Evolutionary conservation across 192 early-diverging fungal species (phyloP).

Genomic region (Backusella macrospora): DNA sequence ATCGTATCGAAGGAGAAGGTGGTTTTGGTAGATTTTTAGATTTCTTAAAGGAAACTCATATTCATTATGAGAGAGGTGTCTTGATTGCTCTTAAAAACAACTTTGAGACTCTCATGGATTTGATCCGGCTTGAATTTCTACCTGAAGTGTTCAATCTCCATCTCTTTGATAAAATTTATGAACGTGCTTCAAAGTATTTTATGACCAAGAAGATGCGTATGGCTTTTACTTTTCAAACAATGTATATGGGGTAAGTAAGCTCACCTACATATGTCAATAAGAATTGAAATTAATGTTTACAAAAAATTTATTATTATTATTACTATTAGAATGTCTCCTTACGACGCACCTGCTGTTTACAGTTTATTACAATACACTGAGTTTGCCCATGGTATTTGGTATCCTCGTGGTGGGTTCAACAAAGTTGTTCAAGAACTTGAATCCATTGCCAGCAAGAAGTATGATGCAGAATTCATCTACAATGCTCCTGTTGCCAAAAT

Average conservation of each 20-base stretch:
- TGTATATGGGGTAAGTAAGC: slow-evolving; percentile 62
- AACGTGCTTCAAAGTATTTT: slow-evolving; percentile 48
- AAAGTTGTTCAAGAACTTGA: slow-evolving; percentile 48
- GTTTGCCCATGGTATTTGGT: slow-evolving; percentile 58
- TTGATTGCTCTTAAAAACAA: slow-evolving; percentile 49
- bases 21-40: slow-evolving; percentile 42
- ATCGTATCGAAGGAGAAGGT: slow-evolving; percentile 46
- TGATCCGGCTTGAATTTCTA: slow-evolving; percentile 45
- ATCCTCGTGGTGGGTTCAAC: slow-evolving; percentile 62
- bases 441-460: slow-evolving; percentile 42
- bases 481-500: slow-evolving; percentile 47
- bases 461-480: slow-evolving; percentile 48
- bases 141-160: slow-evolving; percentile 47
- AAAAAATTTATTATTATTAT: neutral
- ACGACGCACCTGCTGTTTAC: slow-evolving; percentile 61
- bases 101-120: slow-evolving; percentile 48
- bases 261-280: neutral
- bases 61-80: slow-evolving; percentile 53
- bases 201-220: slow-evolving; percentile 53
- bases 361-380: slow-evolving; percentile 57
- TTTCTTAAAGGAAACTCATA: slow-evolving; percentile 49
- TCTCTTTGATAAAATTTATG: slow-evolving; percentile 46
- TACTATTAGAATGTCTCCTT: slow-evolving; percentile 54
- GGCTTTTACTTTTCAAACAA: slow-evolving; percentile 63
- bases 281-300: neutral